These are phyloP conservation scores for Ascochyta viciae-villosae DNA, from an alignment of 2,329 filamentous ascomycete genomes.

Conservation along the genomic window DNA sequence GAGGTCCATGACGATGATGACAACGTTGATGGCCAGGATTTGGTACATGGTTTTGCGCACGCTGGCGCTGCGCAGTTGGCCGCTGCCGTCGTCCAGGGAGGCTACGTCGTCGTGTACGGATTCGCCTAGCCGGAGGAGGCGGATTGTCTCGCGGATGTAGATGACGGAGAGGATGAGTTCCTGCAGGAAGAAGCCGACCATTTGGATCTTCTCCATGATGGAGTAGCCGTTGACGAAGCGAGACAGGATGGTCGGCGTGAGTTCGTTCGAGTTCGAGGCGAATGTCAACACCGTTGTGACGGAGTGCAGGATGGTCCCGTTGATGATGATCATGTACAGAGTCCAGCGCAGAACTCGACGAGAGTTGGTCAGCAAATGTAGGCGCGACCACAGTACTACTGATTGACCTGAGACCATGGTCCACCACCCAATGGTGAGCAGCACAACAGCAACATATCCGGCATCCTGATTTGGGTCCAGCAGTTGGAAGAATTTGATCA, in stretches of 20 bases:
- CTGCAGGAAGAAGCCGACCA: slow-evolving; percentile 53
- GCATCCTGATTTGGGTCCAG: slow-evolving; percentile 32
- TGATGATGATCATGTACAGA: slow-evolving; percentile 64
- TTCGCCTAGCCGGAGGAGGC: slow-evolving; percentile 48
- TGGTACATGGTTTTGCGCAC: slow-evolving; percentile 45
- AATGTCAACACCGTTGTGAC: slow-evolving; percentile 64
- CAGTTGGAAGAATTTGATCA: slow-evolving; percentile 52
- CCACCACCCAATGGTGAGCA: slow-evolving; percentile 63
- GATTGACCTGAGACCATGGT: slow-evolving; percentile 68
- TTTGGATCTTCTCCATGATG: slow-evolving; percentile 56
- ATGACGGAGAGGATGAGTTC: slow-evolving; percentile 52
- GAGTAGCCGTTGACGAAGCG: slow-evolving; percentile 48
- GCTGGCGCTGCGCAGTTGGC: slow-evolving; percentile 28
- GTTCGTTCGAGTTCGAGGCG: slow-evolving; percentile 54
- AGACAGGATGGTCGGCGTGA: slow-evolving; percentile 24
- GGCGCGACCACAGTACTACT: slow-evolving; percentile 67
- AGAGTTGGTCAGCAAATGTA: slow-evolving; percentile 65
- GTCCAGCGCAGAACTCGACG: slow-evolving; percentile 57
- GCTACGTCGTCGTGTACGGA: slow-evolving; percentile 34
- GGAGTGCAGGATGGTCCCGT: slow-evolving; percentile 61
- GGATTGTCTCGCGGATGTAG: slow-evolving; percentile 62
- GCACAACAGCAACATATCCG: slow-evolving; percentile 51
- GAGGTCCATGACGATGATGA: slow-evolving; percentile 45
- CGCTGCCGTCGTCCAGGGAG: slow-evolving; percentile 40
- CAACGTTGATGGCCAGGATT: slow-evolving; percentile 43